Evolutionary conservation across 225 moss, liverwort and hornwort genomes (phyloP).

Genomic region (Asterella californica): DNA sequence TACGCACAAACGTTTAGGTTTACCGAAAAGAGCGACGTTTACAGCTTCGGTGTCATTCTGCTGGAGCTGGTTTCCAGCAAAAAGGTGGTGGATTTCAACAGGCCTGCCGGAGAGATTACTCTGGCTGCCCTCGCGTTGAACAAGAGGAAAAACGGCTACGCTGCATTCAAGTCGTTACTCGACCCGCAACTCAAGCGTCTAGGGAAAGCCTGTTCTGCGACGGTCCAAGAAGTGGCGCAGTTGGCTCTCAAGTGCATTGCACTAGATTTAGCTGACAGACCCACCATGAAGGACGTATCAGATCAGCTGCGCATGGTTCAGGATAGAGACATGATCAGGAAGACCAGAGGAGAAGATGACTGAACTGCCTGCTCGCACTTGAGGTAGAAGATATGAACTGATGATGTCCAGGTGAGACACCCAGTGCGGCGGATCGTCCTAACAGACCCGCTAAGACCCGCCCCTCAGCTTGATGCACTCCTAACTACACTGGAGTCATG

Average conservation of each 20-base stretch:
- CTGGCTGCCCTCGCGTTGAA: slow-evolving; percentile 36
- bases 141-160: slow-evolving; percentile 30
- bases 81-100: slow-evolving; percentile 41
- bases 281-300: slow-evolving; percentile 35
- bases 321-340: slow-evolving; percentile 39
- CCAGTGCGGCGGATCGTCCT: no score
- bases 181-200: slow-evolving; percentile 30
- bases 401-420: background rate
- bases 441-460: background rate
- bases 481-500: background rate
- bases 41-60: slow-evolving; percentile 65
- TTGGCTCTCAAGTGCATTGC: slow-evolving; percentile 39
- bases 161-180: slow-evolving; percentile 21
- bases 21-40: slow-evolving; percentile 67
- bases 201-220: slow-evolving; percentile 30
- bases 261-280: slow-evolving; percentile 29
- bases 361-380: background rate
- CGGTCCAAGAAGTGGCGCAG: slow-evolving; percentile 34
- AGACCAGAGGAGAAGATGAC: slow-evolving; percentile 32
- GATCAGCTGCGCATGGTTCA: slow-evolving; percentile 41
- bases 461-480: background rate
- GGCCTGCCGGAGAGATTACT: slow-evolving; percentile 33
- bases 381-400: background rate
- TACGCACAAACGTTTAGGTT: slow-evolving; percentile 38
- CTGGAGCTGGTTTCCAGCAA: slow-evolving; percentile 69